Percentiles rank a stretch among this genome's conserved stretches.
Evolutionary conservation across 352 stramenopile species (phyloP).

Genomic region (Phytophthora hybrid): DNA sequence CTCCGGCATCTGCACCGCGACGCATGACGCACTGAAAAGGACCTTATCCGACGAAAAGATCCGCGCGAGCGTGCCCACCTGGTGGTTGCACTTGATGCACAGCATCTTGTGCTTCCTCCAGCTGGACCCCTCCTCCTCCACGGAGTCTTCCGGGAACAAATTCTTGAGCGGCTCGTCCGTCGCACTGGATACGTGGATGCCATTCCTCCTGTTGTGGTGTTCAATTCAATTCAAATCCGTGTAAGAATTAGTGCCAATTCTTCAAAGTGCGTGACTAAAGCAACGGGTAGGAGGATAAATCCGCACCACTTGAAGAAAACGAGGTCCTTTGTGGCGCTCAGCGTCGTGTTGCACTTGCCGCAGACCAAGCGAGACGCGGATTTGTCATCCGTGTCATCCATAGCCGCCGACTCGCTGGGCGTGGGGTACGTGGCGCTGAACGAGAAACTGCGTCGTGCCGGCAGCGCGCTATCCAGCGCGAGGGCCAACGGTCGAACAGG

Average conservation of each 20-base stretch:
- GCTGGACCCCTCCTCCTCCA: slow-evolving; percentile 37
- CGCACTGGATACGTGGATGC: slow-evolving; percentile 76
- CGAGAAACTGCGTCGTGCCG: slow-evolving; percentile 39
- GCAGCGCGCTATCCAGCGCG: neutral
- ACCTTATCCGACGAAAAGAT: slow-evolving; percentile 78
- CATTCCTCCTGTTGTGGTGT: slow-evolving; percentile 52
- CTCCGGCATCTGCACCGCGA: slow-evolving; percentile 79
- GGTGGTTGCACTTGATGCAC: slow-evolving; percentile 71
- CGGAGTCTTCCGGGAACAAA: slow-evolving; percentile 53
- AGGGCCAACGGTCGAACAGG: slow-evolving; percentile 19
- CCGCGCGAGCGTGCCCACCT: slow-evolving; percentile 65
- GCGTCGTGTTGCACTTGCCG: slow-evolving; percentile 67
- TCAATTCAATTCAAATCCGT: neutral
- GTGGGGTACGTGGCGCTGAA: slow-evolving; percentile 72
- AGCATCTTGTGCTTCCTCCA: slow-evolving; percentile 80
- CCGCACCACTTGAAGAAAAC: slow-evolving; percentile 32
- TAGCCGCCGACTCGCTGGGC: slow-evolving; percentile 51
- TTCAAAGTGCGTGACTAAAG: neutral
- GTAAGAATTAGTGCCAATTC: neutral
- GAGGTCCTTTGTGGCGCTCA: slow-evolving; percentile 71
- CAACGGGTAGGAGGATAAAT: neutral
- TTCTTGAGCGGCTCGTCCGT: slow-evolving; percentile 71
- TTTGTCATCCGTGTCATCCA: slow-evolving; percentile 52
- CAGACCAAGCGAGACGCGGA: slow-evolving; percentile 68
- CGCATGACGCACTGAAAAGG: slow-evolving; percentile 69